Base-by-base conservation (phyloP, 2,329 filamentous ascomycete genomes). In the Fusarium nanum region DNA sequence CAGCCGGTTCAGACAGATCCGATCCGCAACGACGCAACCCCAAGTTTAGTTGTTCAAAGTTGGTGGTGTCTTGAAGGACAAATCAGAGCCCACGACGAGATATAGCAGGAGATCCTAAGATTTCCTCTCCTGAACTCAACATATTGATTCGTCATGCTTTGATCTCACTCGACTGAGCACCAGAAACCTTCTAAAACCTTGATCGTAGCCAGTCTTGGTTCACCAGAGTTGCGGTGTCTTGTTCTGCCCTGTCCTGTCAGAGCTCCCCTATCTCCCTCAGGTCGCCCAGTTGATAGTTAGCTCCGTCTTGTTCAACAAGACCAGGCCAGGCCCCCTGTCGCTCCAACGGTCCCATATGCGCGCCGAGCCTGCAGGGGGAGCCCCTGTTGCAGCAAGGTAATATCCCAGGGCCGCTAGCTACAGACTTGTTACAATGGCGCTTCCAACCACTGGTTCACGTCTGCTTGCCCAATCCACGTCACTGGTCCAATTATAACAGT, bases 371-470 rank as follows among this genome's bases (percentile, higher is more conserved):
- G 75, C 75, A 76, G 71, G 73, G 75, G 71, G 67, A 76, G 68
- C 75, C 49, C 74, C 69, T 73, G 74, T 54, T 72, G 73, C 73
- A 75, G 62, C 70, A 68, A 72, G 72, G 73, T 76, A 77, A 77
- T 77, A 74, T 77, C 73, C 73, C 71, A 67, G 58, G 50, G 41
- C 62, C 72, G 60, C 61, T 77, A 76, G 75, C 63, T 76, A 74
- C 73, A 77, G 70, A 71, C 56, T 67, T 56, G 70, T 52, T 60
- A 70, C 66, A 54, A 69, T 73, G 68, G 73, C 69, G 74, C 70
- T 71, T 72, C 54, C 67, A 76, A 71, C 56, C 70, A 76, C 70
- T 76, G 74, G 74, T 60, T 75, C 70, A 59, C 52, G 59, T 60
- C 57, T 60, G 34, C 68, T 55, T 61, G 30, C 56, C 48, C 64